Evolutionary conservation across 345 rosid species (phyloP), one percentile per base, ranked within the genome.

Genomic region (rapeseed (Brassica napus)): DNA sequence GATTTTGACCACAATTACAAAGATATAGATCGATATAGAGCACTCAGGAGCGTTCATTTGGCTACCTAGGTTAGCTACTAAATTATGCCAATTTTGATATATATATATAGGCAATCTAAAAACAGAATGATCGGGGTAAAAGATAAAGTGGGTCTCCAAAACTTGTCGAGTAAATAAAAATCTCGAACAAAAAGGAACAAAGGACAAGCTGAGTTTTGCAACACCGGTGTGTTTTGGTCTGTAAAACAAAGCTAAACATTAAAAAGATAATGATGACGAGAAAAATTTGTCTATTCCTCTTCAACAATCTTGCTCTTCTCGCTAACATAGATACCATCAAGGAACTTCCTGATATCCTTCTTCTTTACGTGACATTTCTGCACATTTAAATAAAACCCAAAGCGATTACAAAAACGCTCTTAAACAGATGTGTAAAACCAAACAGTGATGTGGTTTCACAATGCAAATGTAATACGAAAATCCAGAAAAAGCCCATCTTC

Each of bases 301-400:
- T 70, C 82, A 0, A 75, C 58, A 10, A 86, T 86, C 61, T 82
- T 79, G 55, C 87, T 84, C 82, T 71, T 89, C 86, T 89, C 91
- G 9, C 91, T 87, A 0, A 89, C 90, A 69, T 89, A 89, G 81
- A 87, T 89, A 47, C 92, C 90, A 0, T 89, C 92, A 31, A 89
- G 87, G 35, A 89, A 89, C 84, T 87, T 87, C 75, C 91, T 75
- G 83, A 89, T 89, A 74, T 89, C 93, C 65, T 88, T 88, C 30
- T 88, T 88, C 86, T 88, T 88, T 61, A 88, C 91, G 35, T 86
- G 88, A 55, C 91, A 88, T 88, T 88, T 88, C 91, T 87, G 82
- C 77, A 65, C 6, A 74, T 42, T 10, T 34, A 16, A 31, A 15
- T 1, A 21, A 26, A 59, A 15, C 4, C 21, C 15, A 54, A n/a